Conservation (phyloP, 1,139 yeast species). For the Saccharomyces hybrid region DNA sequence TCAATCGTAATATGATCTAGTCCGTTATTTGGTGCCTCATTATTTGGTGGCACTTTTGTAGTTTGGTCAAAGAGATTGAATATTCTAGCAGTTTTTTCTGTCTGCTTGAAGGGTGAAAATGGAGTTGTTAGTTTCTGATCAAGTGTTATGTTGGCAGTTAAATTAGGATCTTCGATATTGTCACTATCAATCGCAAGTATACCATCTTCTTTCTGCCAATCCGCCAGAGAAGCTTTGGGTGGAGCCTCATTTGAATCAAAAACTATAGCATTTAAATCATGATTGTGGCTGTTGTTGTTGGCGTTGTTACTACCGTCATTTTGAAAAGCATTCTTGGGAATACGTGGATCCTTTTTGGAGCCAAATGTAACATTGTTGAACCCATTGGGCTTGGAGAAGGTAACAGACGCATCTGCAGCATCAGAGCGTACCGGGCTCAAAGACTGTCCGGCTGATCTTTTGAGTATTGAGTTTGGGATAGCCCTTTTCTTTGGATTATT, state of each 20-base stretch:
- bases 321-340: constrained; percentile 8
- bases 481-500: constrained; percentile 6
- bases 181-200: not conserved
- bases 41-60: not conserved
- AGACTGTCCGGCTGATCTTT: constrained; percentile 18
- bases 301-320: constrained; percentile 7
- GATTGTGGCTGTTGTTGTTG: constrained; percentile 19
- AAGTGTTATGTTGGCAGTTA: not conserved
- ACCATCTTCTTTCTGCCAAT: constrained; percentile 5
- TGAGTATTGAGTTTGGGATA: constrained; percentile 2
- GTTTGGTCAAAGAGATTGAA: not conserved
- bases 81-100: not conserved
- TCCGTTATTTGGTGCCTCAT: not conserved
- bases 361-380: constrained; percentile 36
- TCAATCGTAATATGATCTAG: constrained; percentile 9
- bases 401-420: not conserved
- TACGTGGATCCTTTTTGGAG: constrained; percentile 27
- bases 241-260: constrained; percentile 17
- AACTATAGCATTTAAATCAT: constrained; percentile 28
- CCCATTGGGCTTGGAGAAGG: constrained; percentile 10
- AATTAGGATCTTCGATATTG: not conserved
- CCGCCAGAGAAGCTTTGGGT: constrained; percentile 3
- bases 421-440: constrained; percentile 3
- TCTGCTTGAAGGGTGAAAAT: not conserved
- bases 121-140: not conserved